Percentiles rank a stretch among this genome's conserved stretches.
Conservation (phyloP, 768 basidiomycete genomes). For the Rhizopogon vinicolor region DNA sequence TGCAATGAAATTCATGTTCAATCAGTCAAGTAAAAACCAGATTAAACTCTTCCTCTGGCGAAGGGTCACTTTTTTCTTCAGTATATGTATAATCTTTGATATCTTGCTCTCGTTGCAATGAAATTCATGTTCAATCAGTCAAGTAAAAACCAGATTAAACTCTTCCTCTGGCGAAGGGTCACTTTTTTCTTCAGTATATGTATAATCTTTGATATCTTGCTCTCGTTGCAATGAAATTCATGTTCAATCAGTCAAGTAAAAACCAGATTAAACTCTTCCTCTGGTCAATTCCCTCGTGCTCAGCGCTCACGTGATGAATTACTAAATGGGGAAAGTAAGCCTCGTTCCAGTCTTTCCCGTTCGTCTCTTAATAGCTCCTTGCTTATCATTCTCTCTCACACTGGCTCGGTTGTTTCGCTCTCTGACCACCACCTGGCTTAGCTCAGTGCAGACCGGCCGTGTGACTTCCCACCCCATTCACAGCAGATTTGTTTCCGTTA, state of each 20-base stretch:
- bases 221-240: not conserved
- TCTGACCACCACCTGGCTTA: not conserved
- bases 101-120: conserved; percentile 7
- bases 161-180: too few relatives aligned
- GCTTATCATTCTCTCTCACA: conserved; percentile 1
- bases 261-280: too few relatives aligned
- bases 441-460: not conserved
- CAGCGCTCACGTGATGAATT: not conserved
- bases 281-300: too few relatives aligned
- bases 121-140: too few relatives aligned
- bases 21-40: too few relatives aligned
- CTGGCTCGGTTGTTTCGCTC: not conserved
- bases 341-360: too few relatives aligned
- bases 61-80: not conserved
- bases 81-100: not conserved
- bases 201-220: conserved; percentile 7
- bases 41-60: too few relatives aligned
- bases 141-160: too few relatives aligned
- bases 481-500: not conserved
- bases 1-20: too few relatives aligned
- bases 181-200: not conserved
- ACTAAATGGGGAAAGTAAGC: not conserved
- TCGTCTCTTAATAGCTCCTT: not conserved
- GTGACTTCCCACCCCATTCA: not conserved
- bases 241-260: too few relatives aligned